phyloP scores from a whole-genome alignment of 805 yeast genomes.

The Ogataea nonfermentans region DNA sequence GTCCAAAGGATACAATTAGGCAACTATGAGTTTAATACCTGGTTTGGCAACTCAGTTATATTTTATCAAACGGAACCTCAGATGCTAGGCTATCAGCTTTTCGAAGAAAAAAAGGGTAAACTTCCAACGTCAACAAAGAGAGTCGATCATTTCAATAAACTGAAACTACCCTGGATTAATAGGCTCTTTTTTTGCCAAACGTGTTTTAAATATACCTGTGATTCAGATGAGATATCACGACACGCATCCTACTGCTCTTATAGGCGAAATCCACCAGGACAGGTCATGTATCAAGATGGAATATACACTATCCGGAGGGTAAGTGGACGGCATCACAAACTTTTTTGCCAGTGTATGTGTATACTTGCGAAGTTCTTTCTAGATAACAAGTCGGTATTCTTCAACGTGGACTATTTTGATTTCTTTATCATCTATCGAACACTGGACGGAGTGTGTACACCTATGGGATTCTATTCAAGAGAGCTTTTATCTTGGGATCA shows the following conservation, averaged over 20 bases:
- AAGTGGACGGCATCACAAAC: slow-evolving; percentile 58
- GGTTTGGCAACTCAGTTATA: slow-evolving; percentile 88
- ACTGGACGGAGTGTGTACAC: slow-evolving; percentile 40
- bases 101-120: slow-evolving; percentile 23
- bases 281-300: slow-evolving; percentile 62
- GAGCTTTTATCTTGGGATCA: slow-evolving; percentile 77
- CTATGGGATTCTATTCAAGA: slow-evolving; percentile 92
- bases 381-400: slow-evolving; percentile 86
- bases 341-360: slow-evolving; percentile 80
- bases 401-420: slow-evolving; percentile 73
- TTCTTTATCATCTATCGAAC: slow-evolving; percentile 70
- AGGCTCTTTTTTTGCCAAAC: slow-evolving; percentile 68
- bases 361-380: slow-evolving; percentile 84
- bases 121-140: slow-evolving; percentile 21
- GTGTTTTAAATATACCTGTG: slow-evolving; percentile 79
- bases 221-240: slow-evolving; percentile 38
- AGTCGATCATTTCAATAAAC: slow-evolving; percentile 12
- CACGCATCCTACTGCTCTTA: slow-evolving; percentile 53
- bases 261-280: slow-evolving; percentile 53
- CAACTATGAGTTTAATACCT: slow-evolving; percentile 63
- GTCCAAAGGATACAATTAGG: slow-evolving; percentile 69
- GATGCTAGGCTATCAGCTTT: slow-evolving; percentile 43
- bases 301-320: slow-evolving; percentile 59
- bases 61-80: slow-evolving; percentile 48
- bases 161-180: slow-evolving; percentile 51